Evolutionary conservation across 257 asterid genomes (phyloP).

Genomic region (Salvia splendens): DNA sequence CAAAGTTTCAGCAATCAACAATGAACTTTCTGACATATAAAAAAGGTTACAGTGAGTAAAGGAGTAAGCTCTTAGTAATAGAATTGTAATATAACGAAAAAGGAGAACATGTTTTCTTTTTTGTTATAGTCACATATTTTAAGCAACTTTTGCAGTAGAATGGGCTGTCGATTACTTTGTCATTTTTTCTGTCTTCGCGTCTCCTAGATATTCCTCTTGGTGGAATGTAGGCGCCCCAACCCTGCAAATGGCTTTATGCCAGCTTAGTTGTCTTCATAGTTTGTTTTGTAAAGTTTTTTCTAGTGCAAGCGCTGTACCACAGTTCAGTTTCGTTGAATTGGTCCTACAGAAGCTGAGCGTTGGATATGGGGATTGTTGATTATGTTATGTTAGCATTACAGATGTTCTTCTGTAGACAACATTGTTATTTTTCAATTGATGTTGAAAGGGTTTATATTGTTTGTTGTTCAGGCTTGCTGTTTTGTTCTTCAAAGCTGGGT

Average conservation of each 20-base stretch:
- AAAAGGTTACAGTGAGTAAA: constrained; percentile 3
- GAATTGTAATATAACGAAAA: neutral
- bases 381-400: neutral
- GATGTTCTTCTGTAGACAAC: constrained; percentile 6
- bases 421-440: constrained; percentile 12
- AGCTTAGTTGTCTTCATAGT: neutral
- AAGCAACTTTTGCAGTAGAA: neutral
- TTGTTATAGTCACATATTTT: neutral
- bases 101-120: neutral
- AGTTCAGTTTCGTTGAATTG: constrained; percentile 8
- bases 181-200: neutral
- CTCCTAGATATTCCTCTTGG: neutral
- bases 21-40: constrained; percentile 2
- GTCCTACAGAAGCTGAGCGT: neutral
- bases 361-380: constrained; percentile 1
- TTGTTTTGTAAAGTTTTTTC: neutral
- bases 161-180: neutral
- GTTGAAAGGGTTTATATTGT: constrained; percentile 24
- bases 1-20: too few species aligned
- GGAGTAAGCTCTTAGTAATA: neutral
- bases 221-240: neutral
- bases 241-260: constrained; percentile 2
- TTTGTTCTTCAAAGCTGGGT: constrained; percentile 89
- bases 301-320: neutral
- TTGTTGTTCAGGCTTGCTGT: constrained; percentile 77